Percentiles rank a stretch among this genome's conserved stretches.
phyloP scores from a whole-genome alignment of 306 rosid species.

The Medicago truncatula region MtrunA17r5.0-ANR NC_053046.1:32497001-32497500 shows the following conservation, averaged over 20 bases:
- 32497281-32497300: background rate
- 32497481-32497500: too few species aligned
- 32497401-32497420: too few species aligned
- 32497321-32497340: background rate
- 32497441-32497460: too few species aligned
- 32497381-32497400: too few species aligned
- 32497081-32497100: conserved; percentile 12
- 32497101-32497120: background rate
- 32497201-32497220: conserved; percentile 11
- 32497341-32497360: background rate
- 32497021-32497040: conserved; percentile 7
- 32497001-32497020: conserved; percentile 13
- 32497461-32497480: too few species aligned
- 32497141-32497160: conserved; percentile 14
- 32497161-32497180: background rate
- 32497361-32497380: too few species aligned
- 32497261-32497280: background rate
- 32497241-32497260: conserved; percentile 15
- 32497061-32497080: conserved; percentile 21
- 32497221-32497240: conserved; percentile 15
- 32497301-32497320: background rate
- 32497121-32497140: background rate
- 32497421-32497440: too few species aligned
- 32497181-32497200: background rate
- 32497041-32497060: background rate